A percentile compares a stretch with the other conserved stretches of the same genome.
These are phyloP conservation scores for Aspergillus eucalypticola DNA, from an alignment of 2,329 filamentous ascomycete genomes.

Conservation along the genomic window DNA sequence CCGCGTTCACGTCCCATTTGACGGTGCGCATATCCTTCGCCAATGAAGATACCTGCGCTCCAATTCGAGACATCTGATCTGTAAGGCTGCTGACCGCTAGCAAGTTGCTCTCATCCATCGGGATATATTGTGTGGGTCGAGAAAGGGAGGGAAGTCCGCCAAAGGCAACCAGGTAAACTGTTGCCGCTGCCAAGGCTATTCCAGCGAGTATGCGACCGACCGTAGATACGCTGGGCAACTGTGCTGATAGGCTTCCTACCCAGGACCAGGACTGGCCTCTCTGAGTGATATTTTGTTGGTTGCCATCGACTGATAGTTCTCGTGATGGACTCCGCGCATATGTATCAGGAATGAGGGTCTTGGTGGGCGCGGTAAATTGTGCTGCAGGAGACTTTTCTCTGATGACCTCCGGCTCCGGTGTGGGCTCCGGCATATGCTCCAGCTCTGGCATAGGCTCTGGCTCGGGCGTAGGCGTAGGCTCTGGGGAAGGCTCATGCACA, in stretches of 20 bases:
- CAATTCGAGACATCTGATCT: slow-evolving; percentile 30
- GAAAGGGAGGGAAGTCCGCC: neutral
- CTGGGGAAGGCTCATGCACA: neutral
- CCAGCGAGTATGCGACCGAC: slow-evolving; percentile 11
- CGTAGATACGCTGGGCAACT: neutral
- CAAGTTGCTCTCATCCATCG: slow-evolving; percentile 28
- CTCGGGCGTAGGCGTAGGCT: neutral
- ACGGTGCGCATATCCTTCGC: slow-evolving; percentile 31
- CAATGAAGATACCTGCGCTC: slow-evolving; percentile 33
- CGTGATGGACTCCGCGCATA: slow-evolving; percentile 13
- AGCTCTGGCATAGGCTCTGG: slow-evolving; percentile 1
- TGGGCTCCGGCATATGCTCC: neutral
- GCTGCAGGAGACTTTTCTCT: slow-evolving; percentile 9
- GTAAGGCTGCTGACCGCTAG: slow-evolving; percentile 28
- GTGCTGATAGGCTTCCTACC: neutral
- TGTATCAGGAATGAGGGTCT: slow-evolving; percentile 27
- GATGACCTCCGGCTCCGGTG: slow-evolving; percentile 6
- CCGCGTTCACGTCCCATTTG: slow-evolving; percentile 25
- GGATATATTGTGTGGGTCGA: slow-evolving; percentile 9
- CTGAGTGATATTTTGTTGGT: neutral
- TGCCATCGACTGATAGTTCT: neutral
- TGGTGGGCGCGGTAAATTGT: slow-evolving; percentile 17
- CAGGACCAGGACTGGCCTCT: neutral
- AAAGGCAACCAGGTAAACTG: neutral
- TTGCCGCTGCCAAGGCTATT: neutral